Base-by-base conservation (phyloP, 257 asterid species). In the Thymus mandschuricus region DNA sequence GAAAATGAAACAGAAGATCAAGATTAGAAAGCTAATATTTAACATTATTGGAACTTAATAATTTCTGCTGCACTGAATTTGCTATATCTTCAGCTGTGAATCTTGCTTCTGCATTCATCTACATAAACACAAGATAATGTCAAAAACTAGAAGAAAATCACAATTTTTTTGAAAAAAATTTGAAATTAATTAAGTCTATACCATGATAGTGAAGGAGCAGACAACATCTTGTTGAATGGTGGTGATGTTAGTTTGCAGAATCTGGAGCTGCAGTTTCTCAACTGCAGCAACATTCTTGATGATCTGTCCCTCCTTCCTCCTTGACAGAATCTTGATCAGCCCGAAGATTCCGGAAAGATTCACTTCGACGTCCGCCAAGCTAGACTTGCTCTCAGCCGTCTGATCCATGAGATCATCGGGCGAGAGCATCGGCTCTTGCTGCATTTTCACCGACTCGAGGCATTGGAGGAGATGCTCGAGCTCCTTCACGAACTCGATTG, bases 401-500 rank as follows among this genome's bases (percentile, higher is more conserved):
- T 86, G 96, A 69, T 89, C 98, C 98, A 1, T 41, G 79, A 29
- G 15, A 7, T 62, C 2, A 58, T 59, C 45, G 12, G 87, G 87
- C 41, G 78, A 72, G 41, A 73, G 71, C 11, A 82, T 69, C 1
- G 86, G 78, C 8, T 66, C 73, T 28, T 74, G 86, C 78, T 86
- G 10, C 91, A 95, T 72, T 67, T 93, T 93, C 55, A 87, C 88
- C 2, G 97, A 91, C 70, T 91, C 96, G 4, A 94, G 96, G 82
- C 96, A 94, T 71, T 94, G 89, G 35, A 91, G 74, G 2, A 91
- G 98, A 46, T 91, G 95, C 67, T 94, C 97, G 8, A 91, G 68
- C 74, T 91, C 98, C 60, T 89, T 80, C 69, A 94, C 97, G 46
- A 91, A 94, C 78, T 94, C 97, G 1, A 91, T 91, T 56, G 97